Evolutionary conservation across 345 rosid genomes (phyloP).

Genomic region (Gossypium mustelinum): DNA sequence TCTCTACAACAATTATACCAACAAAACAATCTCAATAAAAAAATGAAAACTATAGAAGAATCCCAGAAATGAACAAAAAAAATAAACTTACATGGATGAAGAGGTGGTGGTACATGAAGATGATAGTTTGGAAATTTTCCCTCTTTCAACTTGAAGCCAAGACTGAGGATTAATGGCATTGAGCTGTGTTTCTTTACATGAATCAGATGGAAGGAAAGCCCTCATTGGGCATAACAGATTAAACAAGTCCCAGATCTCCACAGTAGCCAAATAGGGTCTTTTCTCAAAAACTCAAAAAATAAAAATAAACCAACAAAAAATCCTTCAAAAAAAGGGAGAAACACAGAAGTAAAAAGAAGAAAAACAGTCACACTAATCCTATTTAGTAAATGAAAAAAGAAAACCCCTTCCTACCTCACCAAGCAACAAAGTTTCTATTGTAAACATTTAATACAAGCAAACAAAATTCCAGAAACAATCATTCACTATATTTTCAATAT

Average conservation of each 20-base stretch:
- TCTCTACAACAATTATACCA: constrained; percentile 52
- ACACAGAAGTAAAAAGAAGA: background rate
- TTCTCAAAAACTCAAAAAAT: constrained; percentile 20
- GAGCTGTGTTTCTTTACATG: constrained; percentile 78
- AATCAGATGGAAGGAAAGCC: constrained; percentile 72
- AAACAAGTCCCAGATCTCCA: constrained; percentile 98
- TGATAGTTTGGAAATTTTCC: constrained; percentile 59
- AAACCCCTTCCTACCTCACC: constrained; percentile 29
- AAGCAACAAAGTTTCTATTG: constrained; percentile 30
- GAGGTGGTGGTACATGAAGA: constrained; percentile 35
- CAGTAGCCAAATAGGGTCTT: constrained; percentile 44
- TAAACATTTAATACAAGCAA: constrained; percentile 24
- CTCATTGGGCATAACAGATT: constrained; percentile 90
- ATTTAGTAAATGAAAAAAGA: background rate
- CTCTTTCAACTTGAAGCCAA: constrained; percentile 99
- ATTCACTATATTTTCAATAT: constrained; percentile 21
- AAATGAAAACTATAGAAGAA: background rate
- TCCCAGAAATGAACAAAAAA: background rate
- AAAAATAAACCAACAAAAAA: constrained; percentile 1
- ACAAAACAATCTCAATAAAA: constrained; percentile 20
- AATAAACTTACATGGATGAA: constrained; percentile 64
- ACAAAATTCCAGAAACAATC: constrained; percentile 26
- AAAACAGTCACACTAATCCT: constrained; percentile 21
- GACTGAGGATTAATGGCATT: constrained; percentile 89
- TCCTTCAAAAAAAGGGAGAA: background rate